Percentiles rank a stretch among this genome's conserved stretches.
Evolutionary conservation across 2,329 filamentous ascomycete genomes (phyloP).

Genomic region (Paecilomyces fulvus): DNA sequence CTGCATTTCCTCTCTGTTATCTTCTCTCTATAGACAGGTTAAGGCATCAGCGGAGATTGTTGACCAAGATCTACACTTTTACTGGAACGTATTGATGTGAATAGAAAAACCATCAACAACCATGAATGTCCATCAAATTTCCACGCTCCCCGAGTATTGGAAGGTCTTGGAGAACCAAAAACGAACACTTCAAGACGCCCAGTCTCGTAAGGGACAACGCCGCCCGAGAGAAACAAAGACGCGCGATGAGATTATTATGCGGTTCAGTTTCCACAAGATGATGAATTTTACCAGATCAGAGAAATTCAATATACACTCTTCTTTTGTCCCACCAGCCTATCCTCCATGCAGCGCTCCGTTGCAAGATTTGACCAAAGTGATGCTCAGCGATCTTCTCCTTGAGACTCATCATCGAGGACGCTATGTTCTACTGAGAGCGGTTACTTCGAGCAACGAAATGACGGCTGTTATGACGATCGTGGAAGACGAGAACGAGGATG

Average conservation of each 20-base stretch:
- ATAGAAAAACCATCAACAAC: too few species aligned
- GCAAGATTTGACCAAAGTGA: constrained; percentile 14
- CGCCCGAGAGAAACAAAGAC: constrained; percentile 5
- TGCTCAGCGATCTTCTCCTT: constrained; percentile 24
- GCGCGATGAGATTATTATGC: constrained; percentile 8
- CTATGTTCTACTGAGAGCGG: constrained; percentile 24
- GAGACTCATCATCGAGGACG: constrained; percentile 34
- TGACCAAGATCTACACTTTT: too few species aligned
- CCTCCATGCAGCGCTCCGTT: constrained; percentile 8
- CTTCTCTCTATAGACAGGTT: too few species aligned
- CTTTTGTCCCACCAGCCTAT: constrained; percentile 13
- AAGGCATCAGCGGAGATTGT: too few species aligned
- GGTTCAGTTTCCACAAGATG: constrained; percentile 9
- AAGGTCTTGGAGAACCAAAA: constrained; percentile 4
- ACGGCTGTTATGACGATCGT: constrained; percentile 28
- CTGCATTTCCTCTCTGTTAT: too few species aligned
- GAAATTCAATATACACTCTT: background rate
- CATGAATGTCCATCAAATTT: too few species aligned
- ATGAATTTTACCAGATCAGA: constrained; percentile 1
- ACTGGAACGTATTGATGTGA: too few species aligned
- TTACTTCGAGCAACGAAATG: constrained; percentile 21
- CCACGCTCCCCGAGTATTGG: too few species aligned
- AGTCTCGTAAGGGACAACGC: constrained; percentile 7
- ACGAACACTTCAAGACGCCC: constrained; percentile 6
- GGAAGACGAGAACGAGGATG: constrained; percentile 33